Evolutionary conservation across 2,329 filamentous ascomycete genomes (phyloP), one percentile per base, ranked within the genome.

Genomic region (Akanthomyces uredinophilus): DNA sequence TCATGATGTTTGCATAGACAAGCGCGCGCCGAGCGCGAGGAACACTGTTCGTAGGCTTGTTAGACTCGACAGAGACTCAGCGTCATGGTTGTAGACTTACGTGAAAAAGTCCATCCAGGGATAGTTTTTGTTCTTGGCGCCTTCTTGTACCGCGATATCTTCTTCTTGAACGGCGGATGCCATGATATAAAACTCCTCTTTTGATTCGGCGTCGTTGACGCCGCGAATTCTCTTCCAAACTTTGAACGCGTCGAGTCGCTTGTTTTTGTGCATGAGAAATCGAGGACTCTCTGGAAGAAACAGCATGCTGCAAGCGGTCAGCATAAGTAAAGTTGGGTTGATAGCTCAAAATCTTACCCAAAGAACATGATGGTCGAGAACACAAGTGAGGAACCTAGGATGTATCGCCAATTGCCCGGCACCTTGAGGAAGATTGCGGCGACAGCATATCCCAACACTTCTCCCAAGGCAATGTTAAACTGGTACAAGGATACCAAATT

Each of bases 71-170:
- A 18, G 16, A 39, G 37, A 14, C n/a, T 20, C 14, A 18, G 5
- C 13, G 18, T 46, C 32, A 20, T 46, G 2, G 43, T 24, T 10
- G 41, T 37, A 44, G 18, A 65, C 71, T 57, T 63, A 71, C 71
- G 87, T 90, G 75, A 91, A 83, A 75, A 91, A 89, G 70, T 91
- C 88, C 77, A 90, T 79, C 87, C 87, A 91, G 0, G 87, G 83
- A 73, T 83, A 89, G 32, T 80, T 81, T 62, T 79, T 79, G 67
- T 83, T 83, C 58, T 77, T 75, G 8, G 78, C 75, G 8, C 81
- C 80, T 64, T 82, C 78, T n/a, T 72, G 70, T 10, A 83, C 78
- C 4, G 80, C 74, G 29, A 78, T 79, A 65, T 88, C 79, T 65
- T 88, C 83, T 24, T 81, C 79, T 37, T 77, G 77, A 13, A 89